Evolutionary conservation across 345 rosid genomes (phyloP), one percentile per base, ranked within the genome.

Genomic region (Hibiscus tridactylites): DNA sequence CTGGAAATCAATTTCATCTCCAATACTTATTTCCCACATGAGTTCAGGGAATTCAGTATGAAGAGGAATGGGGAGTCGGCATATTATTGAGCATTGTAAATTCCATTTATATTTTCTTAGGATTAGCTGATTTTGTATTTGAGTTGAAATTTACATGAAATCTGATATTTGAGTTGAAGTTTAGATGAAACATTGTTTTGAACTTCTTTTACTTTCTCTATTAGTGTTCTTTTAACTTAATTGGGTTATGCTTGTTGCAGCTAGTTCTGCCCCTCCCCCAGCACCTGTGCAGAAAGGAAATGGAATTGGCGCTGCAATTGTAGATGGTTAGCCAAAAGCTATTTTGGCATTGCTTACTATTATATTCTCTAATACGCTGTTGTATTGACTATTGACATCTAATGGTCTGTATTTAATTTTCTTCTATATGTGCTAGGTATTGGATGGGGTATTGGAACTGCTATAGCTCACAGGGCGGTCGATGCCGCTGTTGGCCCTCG

Each of bases 401-500:
- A 66, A n/a, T 24, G 37, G 13, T 52, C n/a, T 73, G 63, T 21
- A 21, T 3, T 54, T 39, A 4, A 12, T 6, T 42, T 15, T 21
- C 3, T 5, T 24, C 6, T 53, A 6, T 50, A 68, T 29, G n/a
- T n/a, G 35, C 24, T 68, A 79, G 88, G 88, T 7, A 53, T 84
- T 76, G 86, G 81, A 28, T 79, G 76, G 59, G 89, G 89, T 31
- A 66, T 77, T 31, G 84, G 84, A 37, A 83, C 42, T 67, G 80
- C 84, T 0, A 67, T 87, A 13, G 87, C 86, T 60, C 84, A 77
- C 78, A 76, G 85, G 65, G 88, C 85, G 65, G 80, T 69, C 8
- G 86, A 83, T 79, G 78, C 83, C 7, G 62, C 79, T 26, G 3
- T 85, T 75, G 87, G 88, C 17, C 91, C 85, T 60, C 83, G 83